These are phyloP conservation scores for Nasturtium officinale DNA, from an alignment of 345 rosid genomes.

Conservation along the genomic window DNA sequence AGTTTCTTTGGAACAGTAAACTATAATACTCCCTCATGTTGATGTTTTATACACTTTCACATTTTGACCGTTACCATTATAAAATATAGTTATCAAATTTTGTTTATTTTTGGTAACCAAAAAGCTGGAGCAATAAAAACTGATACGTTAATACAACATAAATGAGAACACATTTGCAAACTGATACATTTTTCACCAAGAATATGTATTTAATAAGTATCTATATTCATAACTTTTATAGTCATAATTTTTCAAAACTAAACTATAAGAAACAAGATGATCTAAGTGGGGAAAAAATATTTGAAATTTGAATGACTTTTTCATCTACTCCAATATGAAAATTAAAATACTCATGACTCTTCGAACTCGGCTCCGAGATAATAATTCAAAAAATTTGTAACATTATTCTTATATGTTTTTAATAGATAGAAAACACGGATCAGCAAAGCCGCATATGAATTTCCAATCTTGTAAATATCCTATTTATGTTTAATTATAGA, in stretches of 20 bases:
- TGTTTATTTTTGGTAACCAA: constrained; percentile 26
- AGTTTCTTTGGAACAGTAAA: constrained; percentile 1
- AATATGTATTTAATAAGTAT: not conserved
- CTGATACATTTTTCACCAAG: too few species aligned
- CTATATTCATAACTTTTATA: not conserved
- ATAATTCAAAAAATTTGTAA: not conserved
- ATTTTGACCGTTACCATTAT: not conserved
- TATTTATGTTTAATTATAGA: not conserved
- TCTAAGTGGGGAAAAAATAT: not conserved
- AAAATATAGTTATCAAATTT: not conserved
- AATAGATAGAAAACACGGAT: not conserved
- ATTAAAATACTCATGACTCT: not conserved
- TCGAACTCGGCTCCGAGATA: not conserved
- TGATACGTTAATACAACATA: constrained; percentile 48
- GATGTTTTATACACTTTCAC: not conserved
- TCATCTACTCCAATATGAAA: not conserved
- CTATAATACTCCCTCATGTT: not conserved
- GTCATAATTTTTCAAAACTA: not conserved
- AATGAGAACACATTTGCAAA: not conserved
- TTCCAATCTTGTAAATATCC: not conserved
- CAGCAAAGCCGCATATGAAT: not conserved
- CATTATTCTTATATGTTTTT: not conserved
- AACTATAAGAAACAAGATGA: not conserved
- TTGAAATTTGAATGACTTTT: not conserved
- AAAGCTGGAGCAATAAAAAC: constrained; percentile 78